These are phyloP conservation scores for Thecaphora frezii DNA, from an alignment of 1,284 basidiomycete genomes.

Conservation along the genomic window DNA sequence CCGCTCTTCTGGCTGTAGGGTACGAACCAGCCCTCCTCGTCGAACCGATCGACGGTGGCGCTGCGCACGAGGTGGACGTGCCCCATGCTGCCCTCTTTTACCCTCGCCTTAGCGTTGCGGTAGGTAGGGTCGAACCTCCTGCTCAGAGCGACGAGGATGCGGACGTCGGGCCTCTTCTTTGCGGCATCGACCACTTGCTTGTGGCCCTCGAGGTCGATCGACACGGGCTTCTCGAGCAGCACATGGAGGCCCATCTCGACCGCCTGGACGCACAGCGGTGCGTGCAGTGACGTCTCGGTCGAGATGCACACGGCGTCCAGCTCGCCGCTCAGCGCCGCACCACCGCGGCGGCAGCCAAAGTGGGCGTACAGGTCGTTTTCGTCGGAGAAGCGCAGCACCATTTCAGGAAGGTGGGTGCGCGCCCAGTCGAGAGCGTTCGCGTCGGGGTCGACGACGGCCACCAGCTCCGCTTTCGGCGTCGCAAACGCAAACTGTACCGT, in stretches of 20 bases:
- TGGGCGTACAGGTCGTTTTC: constrained; percentile 1
- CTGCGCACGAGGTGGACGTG: constrained; percentile 22
- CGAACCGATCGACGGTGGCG: constrained; percentile 47
- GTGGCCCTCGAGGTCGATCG: constrained; percentile 42
- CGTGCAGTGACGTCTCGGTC: constrained; percentile 37
- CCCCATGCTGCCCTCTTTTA: constrained; percentile 36
- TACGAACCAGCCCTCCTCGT: constrained; percentile 27
- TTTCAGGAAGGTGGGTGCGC: not conserved
- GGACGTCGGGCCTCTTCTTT: constrained; percentile 34
- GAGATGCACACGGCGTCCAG: constrained; percentile 45
- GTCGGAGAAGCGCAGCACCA: not conserved
- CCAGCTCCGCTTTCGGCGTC: not conserved
- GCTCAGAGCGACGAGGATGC: constrained; percentile 51
- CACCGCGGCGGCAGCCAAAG: constrained; percentile 1
- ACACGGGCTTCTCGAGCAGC: constrained; percentile 56
- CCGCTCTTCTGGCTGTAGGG: constrained; percentile 48
- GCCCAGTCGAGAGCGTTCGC: not conserved
- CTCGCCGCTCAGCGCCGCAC: not conserved
- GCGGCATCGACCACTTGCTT: constrained; percentile 39
- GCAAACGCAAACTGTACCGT: constrained; percentile 1
- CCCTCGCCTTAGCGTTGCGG: constrained; percentile 22
- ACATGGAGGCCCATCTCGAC: constrained; percentile 45
- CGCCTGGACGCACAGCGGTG: constrained; percentile 29
- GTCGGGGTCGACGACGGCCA: constrained; percentile 3
- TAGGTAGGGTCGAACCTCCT: constrained; percentile 52